Evolutionary conservation across 768 basidiomycete genomes (phyloP).

Genomic region (Strobilomyces echinocephalus): DNA sequence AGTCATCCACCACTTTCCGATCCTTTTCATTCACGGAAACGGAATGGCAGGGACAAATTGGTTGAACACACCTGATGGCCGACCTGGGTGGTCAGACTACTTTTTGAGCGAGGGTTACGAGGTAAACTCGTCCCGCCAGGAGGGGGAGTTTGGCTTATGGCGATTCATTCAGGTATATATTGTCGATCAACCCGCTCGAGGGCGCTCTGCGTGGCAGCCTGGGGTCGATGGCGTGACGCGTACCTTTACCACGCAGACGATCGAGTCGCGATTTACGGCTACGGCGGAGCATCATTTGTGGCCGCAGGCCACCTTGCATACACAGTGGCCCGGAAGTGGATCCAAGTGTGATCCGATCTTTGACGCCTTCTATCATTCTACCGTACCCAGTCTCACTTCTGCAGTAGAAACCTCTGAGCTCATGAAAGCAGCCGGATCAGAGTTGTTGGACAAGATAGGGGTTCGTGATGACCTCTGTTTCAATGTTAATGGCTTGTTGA

Average conservation of each 20-base stretch:
- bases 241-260: slow-evolving; percentile 24
- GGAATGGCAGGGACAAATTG: slow-evolving; percentile 52
- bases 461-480: slow-evolving; percentile 28
- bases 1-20: slow-evolving; percentile 36
- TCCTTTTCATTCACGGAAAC: slow-evolving; percentile 47
- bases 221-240: slow-evolving; percentile 35
- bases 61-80: slow-evolving; percentile 50
- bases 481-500: background rate
- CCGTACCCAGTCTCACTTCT: slow-evolving; percentile 37
- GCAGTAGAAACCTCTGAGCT: slow-evolving; percentile 35
- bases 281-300: slow-evolving; percentile 38
- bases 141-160: background rate
- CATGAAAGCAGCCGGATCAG: slow-evolving; percentile 38
- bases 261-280: slow-evolving; percentile 44
- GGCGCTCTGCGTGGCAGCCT: slow-evolving; percentile 42
- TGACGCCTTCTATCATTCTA: slow-evolving; percentile 42
- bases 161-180: slow-evolving; percentile 35
- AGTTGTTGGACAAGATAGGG: slow-evolving; percentile 44
- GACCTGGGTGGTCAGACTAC: slow-evolving; percentile 55
- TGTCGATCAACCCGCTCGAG: slow-evolving; percentile 44
- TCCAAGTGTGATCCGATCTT: slow-evolving; percentile 41
- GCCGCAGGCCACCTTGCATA: slow-evolving; percentile 44
- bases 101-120: slow-evolving; percentile 48
- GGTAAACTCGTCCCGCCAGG: slow-evolving; percentile 24
- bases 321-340: slow-evolving; percentile 53